phyloP scores from a whole-genome alignment of 495 filamentous ascomycete species.

The Podospora comata region DNA sequence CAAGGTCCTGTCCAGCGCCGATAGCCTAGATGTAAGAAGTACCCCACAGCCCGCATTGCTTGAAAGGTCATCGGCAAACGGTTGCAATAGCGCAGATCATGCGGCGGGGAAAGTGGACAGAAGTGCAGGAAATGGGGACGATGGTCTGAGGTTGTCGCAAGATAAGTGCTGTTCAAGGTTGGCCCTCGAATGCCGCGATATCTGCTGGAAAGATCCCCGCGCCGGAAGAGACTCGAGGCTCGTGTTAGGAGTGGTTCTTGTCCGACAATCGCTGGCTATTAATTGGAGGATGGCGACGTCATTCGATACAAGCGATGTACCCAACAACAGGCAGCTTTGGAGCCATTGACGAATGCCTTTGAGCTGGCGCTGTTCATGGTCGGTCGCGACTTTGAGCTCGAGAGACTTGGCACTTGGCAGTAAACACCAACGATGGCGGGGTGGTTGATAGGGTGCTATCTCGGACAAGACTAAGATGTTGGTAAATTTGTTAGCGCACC shows the following conservation, averaged over 20 bases:
- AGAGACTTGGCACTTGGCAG: slow-evolving; percentile 11
- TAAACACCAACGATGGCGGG: slow-evolving; percentile 8
- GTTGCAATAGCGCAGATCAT: slow-evolving; percentile 11
- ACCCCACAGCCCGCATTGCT: slow-evolving; percentile 15
- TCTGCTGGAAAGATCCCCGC: neutral
- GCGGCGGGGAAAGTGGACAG: slow-evolving; percentile 3
- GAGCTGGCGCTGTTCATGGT: neutral
- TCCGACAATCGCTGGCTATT: slow-evolving; percentile 3
- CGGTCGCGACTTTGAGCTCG: neutral
- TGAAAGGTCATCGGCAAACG: slow-evolving; percentile 2
- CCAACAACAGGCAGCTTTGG: slow-evolving; percentile 9
- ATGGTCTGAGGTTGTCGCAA: slow-evolving; percentile 7
- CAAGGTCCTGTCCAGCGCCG: neutral
- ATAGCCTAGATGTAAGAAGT: neutral
- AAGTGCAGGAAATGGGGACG: neutral
- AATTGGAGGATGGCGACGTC: slow-evolving; percentile 22
- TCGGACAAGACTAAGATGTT: neutral
- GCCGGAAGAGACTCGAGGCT: neutral
- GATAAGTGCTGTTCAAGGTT: neutral
- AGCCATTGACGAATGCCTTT: neutral
- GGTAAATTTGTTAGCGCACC: neutral
- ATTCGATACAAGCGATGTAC: slow-evolving; percentile 5
- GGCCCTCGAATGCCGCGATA: neutral
- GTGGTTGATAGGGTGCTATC: neutral
- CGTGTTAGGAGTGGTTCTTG: neutral